phyloP scores from a whole-genome alignment of 768 basidiomycete species.

The Amyloporia xantha region DNA sequence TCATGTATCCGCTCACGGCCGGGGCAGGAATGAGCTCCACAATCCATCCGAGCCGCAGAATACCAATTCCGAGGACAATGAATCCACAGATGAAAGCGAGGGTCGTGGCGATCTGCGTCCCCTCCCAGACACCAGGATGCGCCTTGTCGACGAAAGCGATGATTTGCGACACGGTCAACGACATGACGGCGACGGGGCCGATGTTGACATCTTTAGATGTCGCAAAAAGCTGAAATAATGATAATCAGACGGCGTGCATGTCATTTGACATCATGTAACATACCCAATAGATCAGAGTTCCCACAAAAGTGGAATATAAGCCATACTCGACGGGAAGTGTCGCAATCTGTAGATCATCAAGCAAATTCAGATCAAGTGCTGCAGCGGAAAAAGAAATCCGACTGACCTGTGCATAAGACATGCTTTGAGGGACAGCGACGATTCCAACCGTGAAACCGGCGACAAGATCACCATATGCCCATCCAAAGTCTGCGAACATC shows the following conservation, averaged over 20 bases:
- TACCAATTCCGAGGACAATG: conserved; percentile 84
- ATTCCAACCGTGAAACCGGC: conserved; percentile 87
- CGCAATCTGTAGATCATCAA: conserved; percentile 51
- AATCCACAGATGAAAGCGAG: conserved; percentile 86
- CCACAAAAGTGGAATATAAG: conserved; percentile 90
- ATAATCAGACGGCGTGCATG: neutral
- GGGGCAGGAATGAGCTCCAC: conserved; percentile 91
- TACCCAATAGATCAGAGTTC: conserved; percentile 79
- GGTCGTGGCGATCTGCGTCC: conserved; percentile 74
- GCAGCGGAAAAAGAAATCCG: neutral
- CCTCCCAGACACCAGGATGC: conserved; percentile 52
- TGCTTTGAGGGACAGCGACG: conserved; percentile 90
- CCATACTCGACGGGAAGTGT: conserved; percentile 84
- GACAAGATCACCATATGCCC: conserved; percentile 88
- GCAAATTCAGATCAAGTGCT: neutral
- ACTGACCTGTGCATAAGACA: conserved; percentile 77
- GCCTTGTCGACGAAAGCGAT: conserved; percentile 54
- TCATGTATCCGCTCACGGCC: conserved; percentile 91
- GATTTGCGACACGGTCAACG: conserved; percentile 76
- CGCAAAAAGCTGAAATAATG: conserved; percentile 68
- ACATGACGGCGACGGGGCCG: conserved; percentile 99
- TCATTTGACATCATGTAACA: conserved; percentile 18
- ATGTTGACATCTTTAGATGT: conserved; percentile 99
- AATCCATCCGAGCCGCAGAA: conserved; percentile 88
- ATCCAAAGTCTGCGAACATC: conserved; percentile 50